A percentile compares a stretch with the other conserved stretches of the same genome.
Evolutionary conservation across 352 stramenopile species (phyloP).

Genomic region (Phytopythium kandeliae): DNA sequence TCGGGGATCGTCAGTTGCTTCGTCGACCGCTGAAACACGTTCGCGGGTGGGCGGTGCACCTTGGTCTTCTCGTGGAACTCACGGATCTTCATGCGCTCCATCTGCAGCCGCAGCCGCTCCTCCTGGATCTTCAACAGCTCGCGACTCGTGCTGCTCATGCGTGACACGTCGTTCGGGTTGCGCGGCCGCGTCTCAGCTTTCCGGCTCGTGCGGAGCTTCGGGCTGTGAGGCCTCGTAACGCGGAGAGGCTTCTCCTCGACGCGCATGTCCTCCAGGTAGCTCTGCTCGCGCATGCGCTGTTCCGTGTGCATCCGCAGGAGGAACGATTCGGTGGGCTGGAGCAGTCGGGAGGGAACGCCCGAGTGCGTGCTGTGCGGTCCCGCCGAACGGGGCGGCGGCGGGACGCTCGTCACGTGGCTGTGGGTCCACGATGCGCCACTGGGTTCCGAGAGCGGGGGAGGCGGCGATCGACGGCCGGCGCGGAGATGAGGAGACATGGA

Average conservation of each 20-base stretch:
- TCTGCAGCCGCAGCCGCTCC: conserved; percentile 53
- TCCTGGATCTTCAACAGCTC: conserved; percentile 76
- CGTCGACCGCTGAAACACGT: conserved; percentile 71
- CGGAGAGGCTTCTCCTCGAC: conserved; percentile 40
- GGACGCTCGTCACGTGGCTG: neutral
- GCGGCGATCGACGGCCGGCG: conserved; percentile 1
- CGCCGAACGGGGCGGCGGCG: neutral
- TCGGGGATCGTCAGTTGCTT: conserved; percentile 79
- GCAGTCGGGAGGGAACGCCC: conserved; percentile 34
- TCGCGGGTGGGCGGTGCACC: conserved; percentile 48
- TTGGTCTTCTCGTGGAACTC: conserved; percentile 76
- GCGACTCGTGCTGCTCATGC: conserved; percentile 72
- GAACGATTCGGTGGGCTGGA: conserved; percentile 68
- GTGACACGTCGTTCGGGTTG: conserved; percentile 36
- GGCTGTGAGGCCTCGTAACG: conserved; percentile 47
- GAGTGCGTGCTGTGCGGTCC: conserved; percentile 2
- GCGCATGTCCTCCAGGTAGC: conserved; percentile 27
- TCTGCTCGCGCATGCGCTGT: conserved; percentile 46
- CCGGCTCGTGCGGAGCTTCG: conserved; percentile 24
- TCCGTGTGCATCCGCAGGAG: conserved; percentile 53
- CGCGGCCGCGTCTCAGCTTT: conserved; percentile 20
- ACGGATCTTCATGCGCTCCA: conserved; percentile 69
- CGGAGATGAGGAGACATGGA: conserved; percentile 6
- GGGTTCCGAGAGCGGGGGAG: neutral
- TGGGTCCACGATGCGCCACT: neutral